Conservation (phyloP, 2,329 filamentous ascomycete species). For the Penicillium capsulatum region DNA sequence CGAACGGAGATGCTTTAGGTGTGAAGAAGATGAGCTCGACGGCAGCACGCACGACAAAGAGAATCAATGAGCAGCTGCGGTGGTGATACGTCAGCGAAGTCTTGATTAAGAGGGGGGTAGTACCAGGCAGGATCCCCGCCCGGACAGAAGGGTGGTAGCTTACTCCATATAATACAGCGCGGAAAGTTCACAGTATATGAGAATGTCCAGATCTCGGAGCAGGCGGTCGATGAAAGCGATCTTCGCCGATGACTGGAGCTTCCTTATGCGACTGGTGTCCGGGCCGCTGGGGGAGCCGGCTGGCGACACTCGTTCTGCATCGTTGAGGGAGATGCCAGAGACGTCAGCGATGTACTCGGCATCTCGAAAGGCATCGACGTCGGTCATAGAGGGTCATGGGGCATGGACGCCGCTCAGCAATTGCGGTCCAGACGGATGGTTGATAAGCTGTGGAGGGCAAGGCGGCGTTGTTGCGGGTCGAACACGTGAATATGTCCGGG, state of each 20-base stretch:
- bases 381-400: conserved; percentile 48
- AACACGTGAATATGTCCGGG: conserved; percentile 14
- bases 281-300: conserved; percentile 16
- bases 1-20: conserved; percentile 53
- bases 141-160: neutral
- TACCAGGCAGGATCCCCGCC: neutral
- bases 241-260: conserved; percentile 39
- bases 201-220: conserved; percentile 54
- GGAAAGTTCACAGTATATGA: conserved; percentile 60
- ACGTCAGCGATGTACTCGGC: conserved; percentile 47
- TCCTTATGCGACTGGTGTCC: conserved; percentile 28
- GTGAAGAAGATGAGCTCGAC: conserved; percentile 58
- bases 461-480: conserved; percentile 20
- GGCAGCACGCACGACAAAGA: conserved; percentile 53
- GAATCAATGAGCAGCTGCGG: conserved; percentile 56
- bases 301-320: conserved; percentile 18
- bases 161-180: conserved; percentile 62
- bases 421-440: conserved; percentile 7
- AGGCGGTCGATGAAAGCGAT: conserved; percentile 52
- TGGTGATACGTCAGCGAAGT: neutral
- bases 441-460: conserved; percentile 12
- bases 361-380: conserved; percentile 45
- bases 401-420: conserved; percentile 26
- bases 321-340: conserved; percentile 37
- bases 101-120: neutral